Evolutionary conservation across 1,139 yeast genomes (phyloP).

Genomic region (Protomyces inundatus): DNA sequence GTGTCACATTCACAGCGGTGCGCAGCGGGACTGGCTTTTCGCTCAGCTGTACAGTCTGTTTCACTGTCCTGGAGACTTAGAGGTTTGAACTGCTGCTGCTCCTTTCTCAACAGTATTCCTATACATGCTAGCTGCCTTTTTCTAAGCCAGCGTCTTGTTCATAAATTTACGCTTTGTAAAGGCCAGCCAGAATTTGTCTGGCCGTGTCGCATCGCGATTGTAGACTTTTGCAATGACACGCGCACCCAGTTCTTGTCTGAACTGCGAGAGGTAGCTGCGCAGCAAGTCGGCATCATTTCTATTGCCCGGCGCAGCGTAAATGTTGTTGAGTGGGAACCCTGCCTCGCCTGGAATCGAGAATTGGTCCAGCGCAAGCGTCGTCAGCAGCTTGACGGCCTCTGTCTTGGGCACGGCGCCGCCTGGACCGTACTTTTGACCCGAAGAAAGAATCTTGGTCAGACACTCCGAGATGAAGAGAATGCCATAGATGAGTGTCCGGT

Average conservation of each 20-base stretch:
- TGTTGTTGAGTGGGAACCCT: slow-evolving; percentile 82
- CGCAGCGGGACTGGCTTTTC: not conserved
- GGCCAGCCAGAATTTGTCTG: slow-evolving; percentile 78
- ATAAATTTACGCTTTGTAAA: slow-evolving; percentile 90
- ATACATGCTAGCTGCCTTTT: not conserved
- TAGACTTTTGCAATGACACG: slow-evolving; percentile 74
- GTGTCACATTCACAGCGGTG: not conserved
- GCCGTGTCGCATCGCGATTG: slow-evolving; percentile 44
- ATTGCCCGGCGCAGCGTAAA: slow-evolving; percentile 71
- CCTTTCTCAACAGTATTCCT: no score
- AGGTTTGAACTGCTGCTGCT: not conserved
- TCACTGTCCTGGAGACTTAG: not conserved
- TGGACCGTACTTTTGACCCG: slow-evolving; percentile 32
- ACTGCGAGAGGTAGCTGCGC: slow-evolving; percentile 76
- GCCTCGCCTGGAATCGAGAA: slow-evolving; percentile 93
- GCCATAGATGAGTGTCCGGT: slow-evolving; percentile 92
- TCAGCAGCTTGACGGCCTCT: slow-evolving; percentile 71
- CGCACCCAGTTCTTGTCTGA: slow-evolving; percentile 87
- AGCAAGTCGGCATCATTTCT: slow-evolving; percentile 69
- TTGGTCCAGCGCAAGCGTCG: slow-evolving; percentile 79
- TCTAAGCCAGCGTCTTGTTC: slow-evolving; percentile 37
- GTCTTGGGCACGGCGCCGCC: slow-evolving; percentile 39
- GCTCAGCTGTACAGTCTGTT: not conserved
- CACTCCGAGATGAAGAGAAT: slow-evolving; percentile 84
- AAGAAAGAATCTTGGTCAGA: slow-evolving; percentile 50